Evolutionary conservation across 2,329 filamentous ascomycete genomes (phyloP).

Genomic region (Epichloe brachyelytri): DNA sequence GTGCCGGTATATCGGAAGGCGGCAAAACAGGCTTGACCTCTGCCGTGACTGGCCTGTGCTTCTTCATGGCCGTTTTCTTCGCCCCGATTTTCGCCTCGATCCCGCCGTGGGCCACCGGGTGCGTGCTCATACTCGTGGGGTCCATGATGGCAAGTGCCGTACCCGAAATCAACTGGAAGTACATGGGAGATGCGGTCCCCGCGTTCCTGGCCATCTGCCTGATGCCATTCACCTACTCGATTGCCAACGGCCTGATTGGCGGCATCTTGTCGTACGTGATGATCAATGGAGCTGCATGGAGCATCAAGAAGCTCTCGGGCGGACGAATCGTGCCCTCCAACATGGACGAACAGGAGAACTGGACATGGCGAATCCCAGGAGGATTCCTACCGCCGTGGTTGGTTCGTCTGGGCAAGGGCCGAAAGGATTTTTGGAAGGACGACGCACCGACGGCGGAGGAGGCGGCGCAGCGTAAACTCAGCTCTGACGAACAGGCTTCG

Average conservation of each 20-base stretch:
- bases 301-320: slow-evolving; percentile 51
- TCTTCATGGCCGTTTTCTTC: slow-evolving; percentile 81
- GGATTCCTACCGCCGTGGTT: slow-evolving; percentile 68
- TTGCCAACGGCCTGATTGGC: slow-evolving; percentile 74
- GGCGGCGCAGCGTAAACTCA: slow-evolving; percentile 7
- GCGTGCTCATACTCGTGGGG: slow-evolving; percentile 79
- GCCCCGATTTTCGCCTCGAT: slow-evolving; percentile 84
- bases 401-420: slow-evolving; percentile 47
- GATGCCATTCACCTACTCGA: slow-evolving; percentile 86
- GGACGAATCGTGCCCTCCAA: slow-evolving; percentile 64
- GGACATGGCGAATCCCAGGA: slow-evolving; percentile 66
- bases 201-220: slow-evolving; percentile 73
- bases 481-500: slow-evolving; percentile 9
- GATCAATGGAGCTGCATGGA: slow-evolving; percentile 59
- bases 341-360: slow-evolving; percentile 64
- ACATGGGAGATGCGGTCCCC: slow-evolving; percentile 71
- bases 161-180: slow-evolving; percentile 78
- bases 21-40: slow-evolving; percentile 76
- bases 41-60: slow-evolving; percentile 66
- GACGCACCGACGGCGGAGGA: slow-evolving; percentile 11
- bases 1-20: slow-evolving; percentile 78
- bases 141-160: slow-evolving; percentile 72
- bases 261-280: slow-evolving; percentile 66
- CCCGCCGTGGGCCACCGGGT: slow-evolving; percentile 79
- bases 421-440: slow-evolving; percentile 59